Evolutionary conservation across 2,329 filamentous ascomycete genomes (phyloP).

Genomic region (Gaeumannomyces sp.): DNA sequence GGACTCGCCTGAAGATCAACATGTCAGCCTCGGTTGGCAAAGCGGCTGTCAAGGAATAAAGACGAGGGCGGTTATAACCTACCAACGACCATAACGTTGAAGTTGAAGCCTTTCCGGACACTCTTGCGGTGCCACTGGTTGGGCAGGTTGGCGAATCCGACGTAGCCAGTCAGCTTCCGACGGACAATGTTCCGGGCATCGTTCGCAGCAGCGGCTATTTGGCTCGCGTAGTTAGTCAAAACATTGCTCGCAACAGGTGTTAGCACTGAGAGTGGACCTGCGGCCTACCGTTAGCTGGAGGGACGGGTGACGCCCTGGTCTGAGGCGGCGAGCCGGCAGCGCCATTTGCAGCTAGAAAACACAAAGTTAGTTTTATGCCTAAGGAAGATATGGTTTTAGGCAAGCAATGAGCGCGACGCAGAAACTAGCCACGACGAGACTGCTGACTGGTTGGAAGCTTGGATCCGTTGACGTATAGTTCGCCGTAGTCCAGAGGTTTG

Average conservation of each 20-base stretch:
- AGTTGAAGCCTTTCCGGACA: conserved; percentile 99
- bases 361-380: neutral
- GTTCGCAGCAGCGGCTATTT: conserved; percentile 42
- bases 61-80: conserved; percentile 33
- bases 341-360: conserved; percentile 36
- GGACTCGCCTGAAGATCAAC: conserved; percentile 71
- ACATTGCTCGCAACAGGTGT: neutral
- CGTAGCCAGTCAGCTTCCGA: conserved; percentile 95
- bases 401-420: conserved; percentile 7
- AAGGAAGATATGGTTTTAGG: neutral
- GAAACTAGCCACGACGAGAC: conserved; percentile 22
- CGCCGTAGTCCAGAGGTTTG: conserved; percentile 39
- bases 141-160: conserved; percentile 96
- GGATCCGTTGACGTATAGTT: conserved; percentile 33
- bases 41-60: conserved; percentile 5
- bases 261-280: conserved; percentile 22
- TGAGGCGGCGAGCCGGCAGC: conserved; percentile 32
- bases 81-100: conserved; percentile 99
- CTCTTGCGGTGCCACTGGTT: conserved; percentile 99
- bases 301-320: conserved; percentile 33
- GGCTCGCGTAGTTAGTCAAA: neutral
- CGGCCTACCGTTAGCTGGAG: conserved; percentile 32
- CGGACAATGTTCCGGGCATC: conserved; percentile 94
- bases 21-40: neutral
- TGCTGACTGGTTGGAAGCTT: conserved; percentile 28